Base-by-base conservation (phyloP, 2,329 filamentous ascomycete genomes). In the Xylaria hypoxylon region DNA sequence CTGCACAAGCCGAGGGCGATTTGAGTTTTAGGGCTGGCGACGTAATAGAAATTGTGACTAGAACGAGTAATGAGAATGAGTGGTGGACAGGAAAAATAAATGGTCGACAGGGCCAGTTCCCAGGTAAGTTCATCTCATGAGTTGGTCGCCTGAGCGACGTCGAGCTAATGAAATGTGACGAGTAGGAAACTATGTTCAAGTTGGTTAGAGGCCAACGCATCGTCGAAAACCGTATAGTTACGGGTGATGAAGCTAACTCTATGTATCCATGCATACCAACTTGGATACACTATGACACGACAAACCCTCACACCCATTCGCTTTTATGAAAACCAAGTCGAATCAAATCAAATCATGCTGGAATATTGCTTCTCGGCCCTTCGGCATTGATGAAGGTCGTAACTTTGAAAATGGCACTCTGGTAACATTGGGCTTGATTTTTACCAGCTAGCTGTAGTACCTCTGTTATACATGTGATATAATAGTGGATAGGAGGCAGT, bases 1-100 rank as follows among this genome's bases (percentile, higher is more conserved):
- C 97, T 68, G 96, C 96, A 5, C 94, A 98, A 78, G 94, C 95
- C 1, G 94, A 97, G 70, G 94, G 94, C 2, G 96, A 99, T 77
- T 82, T 99, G 69, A 97, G 92, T 74, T 99, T 99, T 81, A 87
- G 86, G 19, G 89, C 93, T 0, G 94, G 95, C 5, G 96, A 99
- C 68, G 82, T 91, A 4, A 98, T 99, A 75, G 94, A 98, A 79
- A 94, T 99, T 72, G 79, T 96, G 2, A 86, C 85, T 67, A 87
- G 92, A 72, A 97, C 93, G n/a, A 85, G 87, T 69, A 97, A 97
- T 75, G 90, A 93, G 58, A 98, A 99, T 73, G 96, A 99, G 80
- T 99, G 96, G 96, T 99, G 96, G 96, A 90, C 86, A 8, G 96
- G 96, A 42, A 92, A 89, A 77, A 77, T 97, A 60, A 85, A 91